A percentile compares a stretch with the other conserved stretches of the same genome.
Evolutionary conservation across 441 rosid genomes (phyloP).

Genomic region (Erodium moschatum): DNA sequence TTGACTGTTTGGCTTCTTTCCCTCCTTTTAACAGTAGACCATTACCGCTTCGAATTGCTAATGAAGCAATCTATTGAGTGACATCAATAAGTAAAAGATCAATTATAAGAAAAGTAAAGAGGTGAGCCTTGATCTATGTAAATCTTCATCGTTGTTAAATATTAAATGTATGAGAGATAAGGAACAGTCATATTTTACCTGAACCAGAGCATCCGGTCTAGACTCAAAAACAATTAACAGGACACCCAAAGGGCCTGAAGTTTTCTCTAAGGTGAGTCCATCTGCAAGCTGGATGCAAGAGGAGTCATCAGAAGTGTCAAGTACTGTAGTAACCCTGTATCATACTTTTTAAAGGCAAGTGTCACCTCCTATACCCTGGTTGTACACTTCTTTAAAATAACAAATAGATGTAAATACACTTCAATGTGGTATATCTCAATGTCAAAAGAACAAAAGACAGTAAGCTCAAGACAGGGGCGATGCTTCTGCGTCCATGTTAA

Average conservation of each 20-base stretch:
- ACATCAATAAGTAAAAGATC: constrained; percentile 8
- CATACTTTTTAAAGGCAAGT: too few species aligned
- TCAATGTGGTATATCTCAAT: not conserved
- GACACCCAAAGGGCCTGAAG: constrained; percentile 41
- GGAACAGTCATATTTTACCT: constrained; percentile 24
- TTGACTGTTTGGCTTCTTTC: constrained; percentile 83
- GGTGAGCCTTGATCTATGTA: not conserved
- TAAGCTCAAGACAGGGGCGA: not conserved
- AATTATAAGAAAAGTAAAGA: not conserved
- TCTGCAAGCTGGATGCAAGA: constrained; percentile 35
- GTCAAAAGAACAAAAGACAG: not conserved
- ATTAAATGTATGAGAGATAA: not conserved
- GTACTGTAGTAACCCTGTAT: not conserved
- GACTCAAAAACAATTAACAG: constrained; percentile 42
- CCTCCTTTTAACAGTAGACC: too few species aligned
- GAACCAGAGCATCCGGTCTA: constrained; percentile 45
- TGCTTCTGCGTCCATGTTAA: constrained; percentile 6
- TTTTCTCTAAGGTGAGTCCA: constrained; percentile 44
- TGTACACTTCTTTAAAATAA: not conserved
- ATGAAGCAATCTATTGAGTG: too few species aligned
- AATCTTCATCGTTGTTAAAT: not conserved
- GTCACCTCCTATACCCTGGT: too few species aligned
- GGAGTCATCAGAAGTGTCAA: constrained; percentile 13
- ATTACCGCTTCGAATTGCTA: too few species aligned
- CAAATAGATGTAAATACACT: not conserved